Base-by-base conservation (phyloP, 2,329 filamentous ascomycete genomes). In the Diplodia seriata region DNA sequence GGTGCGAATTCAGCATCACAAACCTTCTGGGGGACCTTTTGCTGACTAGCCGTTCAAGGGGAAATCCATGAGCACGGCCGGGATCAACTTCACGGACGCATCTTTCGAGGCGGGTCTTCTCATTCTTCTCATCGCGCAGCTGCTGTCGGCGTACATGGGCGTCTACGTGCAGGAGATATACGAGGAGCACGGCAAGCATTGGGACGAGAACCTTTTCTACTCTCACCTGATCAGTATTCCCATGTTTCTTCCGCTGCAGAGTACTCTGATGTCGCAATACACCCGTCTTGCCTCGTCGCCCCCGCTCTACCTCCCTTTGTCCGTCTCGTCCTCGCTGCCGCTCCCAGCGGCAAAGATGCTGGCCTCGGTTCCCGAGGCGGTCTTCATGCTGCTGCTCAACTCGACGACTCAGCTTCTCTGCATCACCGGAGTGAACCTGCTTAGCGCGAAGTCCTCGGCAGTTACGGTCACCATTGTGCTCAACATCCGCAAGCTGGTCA, bases 131-230 rank as follows among this genome's bases (percentile, higher is more conserved):
- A 78, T 96, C 47, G 95, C 95, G 1, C 95, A 99, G 80, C 81
- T 97, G 4, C 86, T 98, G 26, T 96, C 93, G 8, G 93, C 95
- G 26, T 91, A 94, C 75, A 97, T 98, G 90, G 95, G 95, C 4
- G 86, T 97, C 36, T 98, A 97, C 77, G 94, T 94, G 0, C 94
- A 99, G 78, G 89, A 93, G 72, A 92, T 94, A 0, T 99, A 98
- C 81, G 86, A 86, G 68, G 86, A 86, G 68, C 93, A 97, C 78
- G 93, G 94, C 6, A 91, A 91, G 36, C 91, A 95, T 78, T 98
- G 95, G 93, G 91, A 90, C 73, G 95, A 98, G 78, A 97, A 97
- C 72, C 85, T 99, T 14, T 98, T 99, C 82, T 99, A 98, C 82
- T 96, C 92, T 26, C 88, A 90, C 72, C 77, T 92, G 8, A 84